phyloP scores from a whole-genome alignment of 176 grass and related monocot genomes.

The Coix lacrymajobi region DNA sequence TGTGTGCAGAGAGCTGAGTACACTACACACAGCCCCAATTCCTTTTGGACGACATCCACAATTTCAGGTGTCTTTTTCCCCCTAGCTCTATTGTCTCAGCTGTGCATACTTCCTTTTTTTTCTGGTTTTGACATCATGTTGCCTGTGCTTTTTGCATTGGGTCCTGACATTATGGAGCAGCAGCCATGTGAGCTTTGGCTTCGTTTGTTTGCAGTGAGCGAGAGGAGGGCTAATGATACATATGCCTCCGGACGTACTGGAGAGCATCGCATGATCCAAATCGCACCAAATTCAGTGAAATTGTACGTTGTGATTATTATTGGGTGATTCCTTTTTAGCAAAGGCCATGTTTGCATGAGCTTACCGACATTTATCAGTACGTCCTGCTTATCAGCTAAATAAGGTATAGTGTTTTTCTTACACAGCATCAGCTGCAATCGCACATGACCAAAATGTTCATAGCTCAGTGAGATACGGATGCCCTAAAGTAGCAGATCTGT shows the following conservation, averaged over 20 bases:
- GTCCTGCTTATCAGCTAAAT: too few species aligned
- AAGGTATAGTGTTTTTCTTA: too few species aligned
- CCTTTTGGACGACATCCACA: constrained; percentile 6
- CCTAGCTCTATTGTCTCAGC: not conserved
- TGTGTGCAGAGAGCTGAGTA: too few species aligned
- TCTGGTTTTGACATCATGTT: not conserved
- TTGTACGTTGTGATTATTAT: not conserved
- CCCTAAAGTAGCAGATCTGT: not conserved
- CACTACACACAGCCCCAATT: not conserved
- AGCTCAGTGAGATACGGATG: not conserved
- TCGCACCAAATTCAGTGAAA: not conserved
- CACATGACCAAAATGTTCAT: not conserved
- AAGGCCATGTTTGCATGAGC: too few species aligned
- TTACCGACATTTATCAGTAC: too few species aligned
- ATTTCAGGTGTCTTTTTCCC: not conserved
- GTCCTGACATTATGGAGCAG: not conserved
- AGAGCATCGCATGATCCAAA: not conserved
- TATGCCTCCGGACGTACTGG: too few species aligned
- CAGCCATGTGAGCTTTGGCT: not conserved
- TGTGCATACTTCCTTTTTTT: not conserved
- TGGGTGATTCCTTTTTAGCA: too few species aligned
- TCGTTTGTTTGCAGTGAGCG: not conserved
- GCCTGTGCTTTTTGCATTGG: not conserved
- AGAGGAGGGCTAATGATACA: too few species aligned
- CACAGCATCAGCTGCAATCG: too few species aligned